These are phyloP conservation scores for Chrysochromulina parva DNA, from an alignment of 78 protist genomes.

Conservation along the genomic window DNA sequence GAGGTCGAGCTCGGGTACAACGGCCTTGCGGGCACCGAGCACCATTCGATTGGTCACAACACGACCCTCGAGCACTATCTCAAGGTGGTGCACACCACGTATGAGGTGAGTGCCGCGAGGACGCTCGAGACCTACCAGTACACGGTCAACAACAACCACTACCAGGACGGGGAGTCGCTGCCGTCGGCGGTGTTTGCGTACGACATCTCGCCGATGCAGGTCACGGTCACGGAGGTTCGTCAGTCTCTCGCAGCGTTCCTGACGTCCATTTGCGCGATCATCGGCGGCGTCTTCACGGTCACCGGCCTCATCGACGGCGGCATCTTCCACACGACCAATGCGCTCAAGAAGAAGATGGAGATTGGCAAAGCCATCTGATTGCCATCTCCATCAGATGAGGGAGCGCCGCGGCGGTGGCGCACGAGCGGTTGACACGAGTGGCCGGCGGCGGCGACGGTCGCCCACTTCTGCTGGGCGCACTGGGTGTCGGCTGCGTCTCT, in stretches of 20 bases:
- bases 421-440: too few species aligned
- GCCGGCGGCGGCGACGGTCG: too few species aligned
- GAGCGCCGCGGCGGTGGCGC: too few species aligned
- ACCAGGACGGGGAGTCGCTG: background rate
- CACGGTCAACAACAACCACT: background rate
- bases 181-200: background rate
- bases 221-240: background rate
- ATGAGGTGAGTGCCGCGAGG: too few species aligned
- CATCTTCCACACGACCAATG: too few species aligned
- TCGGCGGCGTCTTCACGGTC: background rate
- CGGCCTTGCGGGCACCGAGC: background rate
- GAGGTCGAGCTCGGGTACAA: background rate
- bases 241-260: slow-evolving; percentile 19
- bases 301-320: too few species aligned
- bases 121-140: slow-evolving; percentile 9
- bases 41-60: background rate
- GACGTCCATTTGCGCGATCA: slow-evolving; percentile 8
- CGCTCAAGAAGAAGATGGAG: too few species aligned
- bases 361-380: too few species aligned
- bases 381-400: too few species aligned
- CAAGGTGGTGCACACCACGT: slow-evolving; percentile 28
- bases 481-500: too few species aligned
- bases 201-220: slow-evolving; percentile 32
- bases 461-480: too few species aligned
- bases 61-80: slow-evolving; percentile 28